Percentiles rank a stretch among this genome's conserved stretches.
These are phyloP conservation scores for Xerocomus brunneocitrinus DNA, from an alignment of 768 basidiomycete genomes.

Conservation along the genomic window DNA sequence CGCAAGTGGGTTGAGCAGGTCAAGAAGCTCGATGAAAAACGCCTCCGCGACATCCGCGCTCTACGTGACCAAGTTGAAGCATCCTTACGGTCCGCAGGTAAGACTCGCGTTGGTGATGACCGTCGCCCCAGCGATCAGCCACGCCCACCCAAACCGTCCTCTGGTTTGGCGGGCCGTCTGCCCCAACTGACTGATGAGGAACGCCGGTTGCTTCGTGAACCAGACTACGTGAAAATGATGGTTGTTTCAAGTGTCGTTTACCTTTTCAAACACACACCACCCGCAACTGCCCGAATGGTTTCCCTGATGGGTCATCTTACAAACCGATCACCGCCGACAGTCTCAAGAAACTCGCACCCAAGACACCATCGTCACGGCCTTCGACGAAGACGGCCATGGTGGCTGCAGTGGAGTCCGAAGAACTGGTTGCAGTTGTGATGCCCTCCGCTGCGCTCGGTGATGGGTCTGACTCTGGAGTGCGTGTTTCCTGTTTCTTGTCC, in stretches of 20 bases:
- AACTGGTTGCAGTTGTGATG: not conserved
- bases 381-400: not conserved
- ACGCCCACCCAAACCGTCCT: too few relatives aligned
- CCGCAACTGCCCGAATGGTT: not conserved
- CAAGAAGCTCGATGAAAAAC: not conserved
- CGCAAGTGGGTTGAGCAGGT: not conserved
- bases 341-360: not conserved
- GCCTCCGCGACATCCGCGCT: not conserved
- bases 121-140: too few relatives aligned
- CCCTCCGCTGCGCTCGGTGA: not conserved
- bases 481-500: not conserved
- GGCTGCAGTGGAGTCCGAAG: not conserved
- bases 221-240: not conserved
- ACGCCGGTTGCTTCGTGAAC: not conserved
- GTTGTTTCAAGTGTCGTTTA: not conserved
- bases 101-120: too few relatives aligned
- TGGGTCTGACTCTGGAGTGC: slow-evolving; percentile 6
- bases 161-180: too few relatives aligned
- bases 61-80: not conserved
- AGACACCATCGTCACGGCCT: not conserved
- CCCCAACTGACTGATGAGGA: not conserved
- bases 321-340: not conserved
- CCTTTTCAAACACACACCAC: not conserved
- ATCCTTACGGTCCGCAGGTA: too few relatives aligned
- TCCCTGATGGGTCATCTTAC: not conserved